Base-by-base conservation (phyloP, 2,329 filamentous ascomycete species). In the Ophiocordyceps camponoti-floridani region DNA sequence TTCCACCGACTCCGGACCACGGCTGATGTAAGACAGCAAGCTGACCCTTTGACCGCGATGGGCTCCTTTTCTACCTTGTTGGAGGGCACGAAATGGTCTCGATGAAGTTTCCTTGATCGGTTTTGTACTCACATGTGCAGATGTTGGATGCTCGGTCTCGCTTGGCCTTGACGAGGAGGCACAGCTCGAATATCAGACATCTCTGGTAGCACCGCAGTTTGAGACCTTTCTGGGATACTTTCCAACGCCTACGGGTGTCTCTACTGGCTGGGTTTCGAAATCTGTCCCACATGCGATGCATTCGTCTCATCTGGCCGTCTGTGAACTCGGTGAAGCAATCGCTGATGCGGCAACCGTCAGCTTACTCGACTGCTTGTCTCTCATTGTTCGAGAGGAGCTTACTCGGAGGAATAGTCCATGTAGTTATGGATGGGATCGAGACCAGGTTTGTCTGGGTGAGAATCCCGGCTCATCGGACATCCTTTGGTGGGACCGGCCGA, bases 61-160 rank as follows among this genome's bases (percentile, higher is more conserved):
- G n/a, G n/a, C 6, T 14, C 4, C 3, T 10, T n/a, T n/a, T 38
- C 18, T 38, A 18, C 16, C 5, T 38, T 18, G n/a, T 16, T 10
- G 11, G 18, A 16, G 4, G 3, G 7, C 35, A 38, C 2, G 35
- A n/a, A 16, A 38, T 8, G 35, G 16, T 38, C 35, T 38, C 35
- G n/a, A 16, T 16, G 5, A 38, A 38, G 16, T 38, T 16, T 2
- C 35, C 35, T 6, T 18, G 35, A 38, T 38, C 35, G 9, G 35
- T 38, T n/a, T 19, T 8, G 18, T 19, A 38, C n/a, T 38, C 35
- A 16, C 35, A 38, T n/a, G n/a, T 69, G 42, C 19, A 38, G 35
- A 16, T 18, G 7, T 38, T 16, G 35, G n/a, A 16, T 11, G 2
- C 11, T n/a, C 35, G 35, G 35, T 19, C 3, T 4, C 35, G 35